These are phyloP conservation scores for Citrullus colocynthis DNA, from an alignment of 306 rosid genomes.

Conservation along the genomic window DNA sequence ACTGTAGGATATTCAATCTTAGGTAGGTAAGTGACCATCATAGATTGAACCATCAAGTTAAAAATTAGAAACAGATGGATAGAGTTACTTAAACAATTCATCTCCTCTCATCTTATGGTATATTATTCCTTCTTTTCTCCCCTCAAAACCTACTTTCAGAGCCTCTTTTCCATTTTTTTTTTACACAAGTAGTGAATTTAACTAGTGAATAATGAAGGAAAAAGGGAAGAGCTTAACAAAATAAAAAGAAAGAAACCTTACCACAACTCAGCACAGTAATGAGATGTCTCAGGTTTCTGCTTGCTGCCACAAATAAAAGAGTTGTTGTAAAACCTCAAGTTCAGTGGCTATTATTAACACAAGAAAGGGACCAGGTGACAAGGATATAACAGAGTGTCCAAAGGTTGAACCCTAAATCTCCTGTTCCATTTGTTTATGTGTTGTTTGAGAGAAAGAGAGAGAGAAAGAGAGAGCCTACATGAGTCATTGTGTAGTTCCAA, in stretches of 20 bases:
- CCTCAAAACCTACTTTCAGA: not conserved
- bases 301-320: not conserved
- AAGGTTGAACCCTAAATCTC: not conserved
- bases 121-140: not conserved
- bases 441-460: slow-evolving; percentile 1
- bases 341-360: not conserved
- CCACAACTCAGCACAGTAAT: not conserved
- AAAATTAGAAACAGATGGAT: not conserved
- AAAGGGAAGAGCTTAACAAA: not conserved
- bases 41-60: not conserved
- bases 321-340: not conserved
- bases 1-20: too few species aligned
- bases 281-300: not conserved
- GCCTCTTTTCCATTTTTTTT: not conserved
- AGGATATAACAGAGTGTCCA: slow-evolving; percentile 4
- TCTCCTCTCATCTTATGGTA: not conserved
- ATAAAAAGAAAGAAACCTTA: not conserved
- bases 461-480: slow-evolving; percentile 15
- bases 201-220: not conserved
- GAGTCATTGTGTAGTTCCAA: slow-evolving; percentile 30
- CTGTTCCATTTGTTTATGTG: slow-evolving; percentile 11
- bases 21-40: too few species aligned
- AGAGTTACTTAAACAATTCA: not conserved
- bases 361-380: slow-evolving; percentile 7
- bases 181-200: not conserved